Conservation (phyloP, 2,329 filamentous ascomycete species). For the Neonectria coccinea region DNA sequence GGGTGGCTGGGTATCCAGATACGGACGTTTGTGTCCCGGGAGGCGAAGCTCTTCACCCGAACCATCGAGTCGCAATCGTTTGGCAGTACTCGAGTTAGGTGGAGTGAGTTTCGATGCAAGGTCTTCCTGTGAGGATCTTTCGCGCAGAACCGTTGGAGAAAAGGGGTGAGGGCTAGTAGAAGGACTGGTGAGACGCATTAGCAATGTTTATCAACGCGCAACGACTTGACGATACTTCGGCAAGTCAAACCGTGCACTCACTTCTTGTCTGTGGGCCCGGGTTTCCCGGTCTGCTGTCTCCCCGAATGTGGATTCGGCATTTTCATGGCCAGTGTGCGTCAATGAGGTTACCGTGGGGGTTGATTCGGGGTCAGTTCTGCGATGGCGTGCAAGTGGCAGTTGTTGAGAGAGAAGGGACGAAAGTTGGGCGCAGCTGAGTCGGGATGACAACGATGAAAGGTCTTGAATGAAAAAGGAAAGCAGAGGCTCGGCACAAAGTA, state of each 20-base stretch:
- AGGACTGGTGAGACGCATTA: constrained; percentile 3
- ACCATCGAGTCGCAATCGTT: constrained; percentile 2
- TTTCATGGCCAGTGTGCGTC: not conserved
- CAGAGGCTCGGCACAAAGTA: not conserved
- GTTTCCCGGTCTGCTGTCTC: constrained; percentile 1
- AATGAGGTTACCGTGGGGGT: constrained; percentile 17
- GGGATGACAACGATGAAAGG: not conserved
- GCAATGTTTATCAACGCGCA: constrained; percentile 7
- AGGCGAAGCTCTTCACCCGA: too few species aligned
- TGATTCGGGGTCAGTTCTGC: not conserved
- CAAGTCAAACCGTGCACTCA: constrained; percentile 12
- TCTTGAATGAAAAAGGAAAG: not conserved
- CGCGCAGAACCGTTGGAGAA: too few species aligned
- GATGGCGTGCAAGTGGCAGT: constrained; percentile 1
- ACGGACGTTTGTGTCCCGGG: not conserved
- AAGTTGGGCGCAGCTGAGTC: not conserved
- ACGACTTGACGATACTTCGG: not conserved
- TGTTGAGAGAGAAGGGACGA: not conserved
- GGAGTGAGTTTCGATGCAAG: not conserved
- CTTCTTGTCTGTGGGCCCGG: constrained; percentile 2
- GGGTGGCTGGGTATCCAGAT: not conserved
- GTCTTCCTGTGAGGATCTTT: not conserved
- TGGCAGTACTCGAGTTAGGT: not conserved
- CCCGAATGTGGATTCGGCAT: constrained; percentile 17
- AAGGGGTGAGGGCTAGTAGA: not conserved